Evolutionary conservation across 345 rosid genomes (phyloP), one percentile per base, ranked within the genome.

Genomic region (Trapa bicornis): DNA sequence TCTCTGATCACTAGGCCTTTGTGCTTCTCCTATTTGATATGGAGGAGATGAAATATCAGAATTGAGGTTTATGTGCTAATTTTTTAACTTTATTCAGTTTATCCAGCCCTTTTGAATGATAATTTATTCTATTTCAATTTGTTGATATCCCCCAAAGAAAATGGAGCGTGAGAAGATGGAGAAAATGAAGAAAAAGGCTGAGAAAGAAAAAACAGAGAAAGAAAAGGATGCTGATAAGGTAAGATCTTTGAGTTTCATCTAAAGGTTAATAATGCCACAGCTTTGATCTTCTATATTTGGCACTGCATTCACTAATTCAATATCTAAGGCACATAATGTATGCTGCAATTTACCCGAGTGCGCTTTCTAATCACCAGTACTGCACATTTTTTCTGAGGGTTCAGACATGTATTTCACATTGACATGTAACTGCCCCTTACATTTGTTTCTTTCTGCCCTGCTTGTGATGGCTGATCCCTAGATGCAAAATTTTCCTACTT

Each of bases 131-230:
- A 38, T 53, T 33, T 32, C 38, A 10, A 35, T 52, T 74, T 66
- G 38, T 22, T 43, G 38, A n/a, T 50, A 73, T 70, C 37, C 54
- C 61, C 66, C 5, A 75, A 45, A 91, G 97, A 91, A 87, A 89
- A 84, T 83, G 97, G 96, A 87, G 96, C 83, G 75, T 80, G 93
- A 91, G 81, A 81, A 67, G 81, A 9, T 69, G 68, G 94, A 89
- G 82, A 89, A 73, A 73, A 73, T 65, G 89, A 85, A 75, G 75
- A 62, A 58, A 75, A 87, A 84, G 75, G 84, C 85, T 15, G 87
- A 80, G 73, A 83, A 85, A 69, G 88, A 78, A 15, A 87, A 79
- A 83, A 67, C 77, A 1, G 80, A 69, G 65, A 81, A 65, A 58
- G 87, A 85, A 72, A 88, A 84, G 69, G 82, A 76, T 68, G 74